Base-by-base conservation (phyloP, 1,284 basidiomycete genomes). In the Ceratobasidium theobromae region DNA sequence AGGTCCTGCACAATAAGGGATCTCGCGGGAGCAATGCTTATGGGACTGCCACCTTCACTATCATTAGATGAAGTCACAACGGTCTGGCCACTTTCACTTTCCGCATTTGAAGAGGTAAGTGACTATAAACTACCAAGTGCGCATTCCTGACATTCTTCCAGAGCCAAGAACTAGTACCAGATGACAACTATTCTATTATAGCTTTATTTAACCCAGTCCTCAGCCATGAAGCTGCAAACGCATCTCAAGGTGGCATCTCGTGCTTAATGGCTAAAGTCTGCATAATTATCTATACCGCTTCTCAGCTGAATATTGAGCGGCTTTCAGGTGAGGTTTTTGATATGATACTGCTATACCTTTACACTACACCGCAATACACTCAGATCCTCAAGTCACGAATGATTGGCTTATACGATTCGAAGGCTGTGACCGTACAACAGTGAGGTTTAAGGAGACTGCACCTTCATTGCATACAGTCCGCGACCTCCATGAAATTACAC, bases 1-100 rank as follows among this genome's bases (percentile, higher is more conserved):
- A 62, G 58, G 58, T 30, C 33, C 16, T 62, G 58, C 35, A 33
- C 32, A 27, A 30, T 25, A 3, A n/a, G 46, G 23, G 58, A 62
- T 2, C 51, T 35, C 9, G 58, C 14, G 11, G 58, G 46, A 25
- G 41, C 46, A 8, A 38, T 33, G 4, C 25, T 62, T 18, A 49
- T 38, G 16, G 58, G 58, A 4, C 33, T 62, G 45, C 58, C 58
- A 16, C 58, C 45, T 1, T 62, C 58, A 1, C 9, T 62, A 16
- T 12, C 28, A 4, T 38, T 25, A 5, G 32, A 51, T 12, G 46
- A 62, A 25, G 51, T 62, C 23, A 51, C 58, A 28, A 62, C 58
- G 1, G 58, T 62, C 4, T 62, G 58, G 58, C 58, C 58, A 33
- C 30, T 38, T 25, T 33, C 33, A 8, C 45, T 62, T 28, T 23